These are phyloP conservation scores for Solanum peruvianum DNA, from an alignment of 257 asterid species.

Conservation along the genomic window DNA sequence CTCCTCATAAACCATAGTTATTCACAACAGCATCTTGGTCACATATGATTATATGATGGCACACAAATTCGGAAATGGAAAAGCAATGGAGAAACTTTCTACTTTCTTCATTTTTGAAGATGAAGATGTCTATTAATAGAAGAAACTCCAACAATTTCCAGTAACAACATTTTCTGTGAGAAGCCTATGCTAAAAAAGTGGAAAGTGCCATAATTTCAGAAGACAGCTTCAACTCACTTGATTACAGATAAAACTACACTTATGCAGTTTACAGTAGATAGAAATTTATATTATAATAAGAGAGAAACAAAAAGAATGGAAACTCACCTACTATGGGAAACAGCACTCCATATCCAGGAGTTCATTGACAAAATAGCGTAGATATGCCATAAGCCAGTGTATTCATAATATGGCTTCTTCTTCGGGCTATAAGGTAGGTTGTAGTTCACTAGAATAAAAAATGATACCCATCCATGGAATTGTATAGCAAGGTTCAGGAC, in stretches of 20 bases:
- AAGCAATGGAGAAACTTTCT: not conserved
- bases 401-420: conserved; percentile 61
- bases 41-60: not conserved
- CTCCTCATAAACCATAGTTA: not conserved
- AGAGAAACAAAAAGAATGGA: not conserved
- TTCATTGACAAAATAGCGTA: conserved; percentile 76
- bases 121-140: not conserved
- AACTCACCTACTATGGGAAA: conserved; percentile 69
- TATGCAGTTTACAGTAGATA: not conserved
- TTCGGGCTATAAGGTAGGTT: conserved; percentile 59
- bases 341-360: conserved; percentile 82
- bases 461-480: conserved; percentile 91
- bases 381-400: conserved; percentile 74
- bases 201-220: not conserved
- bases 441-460: conserved; percentile 68
- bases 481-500: conserved; percentile 82
- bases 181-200: not conserved
- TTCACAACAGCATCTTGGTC: not conserved
- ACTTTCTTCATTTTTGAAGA: not conserved
- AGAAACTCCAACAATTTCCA: not conserved
- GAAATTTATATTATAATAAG: not conserved
- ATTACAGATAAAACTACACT: not conserved
- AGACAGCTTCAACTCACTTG: not conserved
- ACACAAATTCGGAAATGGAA: not conserved
- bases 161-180: not conserved